Percentiles rank a stretch among this genome's conserved stretches.
Conservation (phyloP, 2,329 filamentous ascomycete genomes). For the Daldinia sp. region DNA sequence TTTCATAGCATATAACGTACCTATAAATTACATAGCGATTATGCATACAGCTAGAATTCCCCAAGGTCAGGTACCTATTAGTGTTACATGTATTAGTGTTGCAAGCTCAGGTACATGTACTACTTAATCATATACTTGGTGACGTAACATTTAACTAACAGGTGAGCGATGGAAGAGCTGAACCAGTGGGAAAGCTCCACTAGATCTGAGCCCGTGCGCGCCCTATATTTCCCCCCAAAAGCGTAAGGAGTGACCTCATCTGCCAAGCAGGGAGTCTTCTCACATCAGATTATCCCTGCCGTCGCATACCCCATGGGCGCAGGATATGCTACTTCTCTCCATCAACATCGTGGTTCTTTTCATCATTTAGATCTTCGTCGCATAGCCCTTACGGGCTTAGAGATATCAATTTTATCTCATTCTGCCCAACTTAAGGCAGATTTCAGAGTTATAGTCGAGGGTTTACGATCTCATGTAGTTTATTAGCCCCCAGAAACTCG, state of each 20-base stretch:
- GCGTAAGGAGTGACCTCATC: constrained; percentile 36
- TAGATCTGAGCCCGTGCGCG: constrained; percentile 10
- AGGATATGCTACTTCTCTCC: constrained; percentile 10
- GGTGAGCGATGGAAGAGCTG: neutral
- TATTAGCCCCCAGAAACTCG: constrained; percentile 21
- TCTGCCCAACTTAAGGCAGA: neutral
- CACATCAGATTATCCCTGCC: constrained; percentile 30
- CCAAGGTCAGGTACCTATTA: too few relatives aligned
- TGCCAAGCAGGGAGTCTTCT: constrained; percentile 3
- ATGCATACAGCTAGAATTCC: neutral
- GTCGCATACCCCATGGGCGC: constrained; percentile 26
- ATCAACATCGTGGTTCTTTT: constrained; percentile 26
- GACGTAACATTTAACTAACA: constrained; percentile 10
- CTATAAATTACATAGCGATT: neutral
- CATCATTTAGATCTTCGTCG: constrained; percentile 22
- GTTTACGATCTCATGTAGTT: constrained; percentile 39
- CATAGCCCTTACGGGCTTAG: constrained; percentile 29
- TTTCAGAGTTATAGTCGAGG: constrained; percentile 3
- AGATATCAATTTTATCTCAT: constrained; percentile 14
- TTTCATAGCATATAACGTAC: too few relatives aligned
- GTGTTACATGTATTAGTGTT: neutral
- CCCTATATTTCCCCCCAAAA: constrained; percentile 7
- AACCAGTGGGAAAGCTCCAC: constrained; percentile 12
- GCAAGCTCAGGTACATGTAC: neutral
- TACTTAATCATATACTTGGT: neutral